phyloP scores from a whole-genome alignment of 202 grass and related monocot genomes.

The Panicum virgatum region DNA sequence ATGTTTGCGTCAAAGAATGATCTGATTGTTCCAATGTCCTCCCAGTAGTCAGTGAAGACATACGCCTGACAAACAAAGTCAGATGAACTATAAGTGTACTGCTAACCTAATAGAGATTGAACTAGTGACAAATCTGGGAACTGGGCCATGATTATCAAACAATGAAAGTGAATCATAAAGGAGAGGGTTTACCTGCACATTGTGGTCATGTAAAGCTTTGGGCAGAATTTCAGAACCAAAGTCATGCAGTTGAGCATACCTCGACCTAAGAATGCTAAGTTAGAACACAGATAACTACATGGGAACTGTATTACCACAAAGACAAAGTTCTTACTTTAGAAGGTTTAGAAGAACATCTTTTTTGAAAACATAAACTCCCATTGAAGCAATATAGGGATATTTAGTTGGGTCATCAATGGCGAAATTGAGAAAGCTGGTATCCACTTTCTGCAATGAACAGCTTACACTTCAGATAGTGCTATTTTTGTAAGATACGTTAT shows the following conservation, averaged over 20 bases:
- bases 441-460: slow-evolving; percentile 48
- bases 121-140: neutral
- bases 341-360: slow-evolving; percentile 58
- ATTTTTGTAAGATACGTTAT: neutral
- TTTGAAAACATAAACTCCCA: slow-evolving; percentile 84
- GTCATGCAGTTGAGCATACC: slow-evolving; percentile 63
- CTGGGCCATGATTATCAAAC: slow-evolving; percentile 74
- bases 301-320: neutral
- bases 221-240: slow-evolving; percentile 85
- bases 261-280: slow-evolving; percentile 50
- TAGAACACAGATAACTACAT: neutral
- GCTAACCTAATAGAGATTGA: neutral
- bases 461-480: neutral
- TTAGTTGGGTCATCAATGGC: slow-evolving; percentile 33
- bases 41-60: slow-evolving; percentile 78
- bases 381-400: slow-evolving; percentile 76
- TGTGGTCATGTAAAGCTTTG: slow-evolving; percentile 52
- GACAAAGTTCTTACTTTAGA: slow-evolving; percentile 49
- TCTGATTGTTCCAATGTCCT: slow-evolving; percentile 83
- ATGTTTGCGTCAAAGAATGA: slow-evolving; percentile 87
- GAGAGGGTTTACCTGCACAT: slow-evolving; percentile 51
- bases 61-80: slow-evolving; percentile 52
- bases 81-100: neutral
- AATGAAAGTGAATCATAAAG: slow-evolving; percentile 38
- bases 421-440: slow-evolving; percentile 44